phyloP scores from a whole-genome alignment of 768 basidiomycete species.

The Pluteus cervinus region DNA sequence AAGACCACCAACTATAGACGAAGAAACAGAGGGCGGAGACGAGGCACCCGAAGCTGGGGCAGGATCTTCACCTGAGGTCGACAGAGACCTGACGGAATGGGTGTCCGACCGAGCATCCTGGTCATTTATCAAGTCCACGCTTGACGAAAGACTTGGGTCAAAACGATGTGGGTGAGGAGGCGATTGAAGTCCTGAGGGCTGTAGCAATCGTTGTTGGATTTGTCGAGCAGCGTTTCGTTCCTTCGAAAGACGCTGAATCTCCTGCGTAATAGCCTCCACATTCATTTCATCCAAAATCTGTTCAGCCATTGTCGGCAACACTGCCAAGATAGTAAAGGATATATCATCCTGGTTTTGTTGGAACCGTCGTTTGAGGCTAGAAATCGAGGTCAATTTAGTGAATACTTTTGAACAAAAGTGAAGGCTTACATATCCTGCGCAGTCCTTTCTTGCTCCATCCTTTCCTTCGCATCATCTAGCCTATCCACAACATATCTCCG shows the following conservation, averaged over 20 bases:
- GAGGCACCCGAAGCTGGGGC: slow-evolving; percentile 13
- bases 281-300: slow-evolving; percentile 71
- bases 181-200: no score
- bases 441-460: slow-evolving; percentile 49
- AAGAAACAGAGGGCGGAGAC: slow-evolving; percentile 9
- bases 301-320: slow-evolving; percentile 59
- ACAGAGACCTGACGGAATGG: slow-evolving; percentile 26
- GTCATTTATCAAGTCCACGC: slow-evolving; percentile 35
- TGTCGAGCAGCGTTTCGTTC: slow-evolving; percentile 11
- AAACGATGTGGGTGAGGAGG: no score
- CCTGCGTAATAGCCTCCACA: slow-evolving; percentile 63
- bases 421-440: slow-evolving; percentile 65
- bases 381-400: slow-evolving; percentile 1
- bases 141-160: slow-evolving; percentile 17
- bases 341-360: slow-evolving; percentile 71
- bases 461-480: slow-evolving; percentile 61
- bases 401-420: background rate
- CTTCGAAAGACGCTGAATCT: slow-evolving; percentile 34
- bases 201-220: no score
- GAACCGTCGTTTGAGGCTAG: slow-evolving; percentile 68
- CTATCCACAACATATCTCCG: slow-evolving; percentile 55
- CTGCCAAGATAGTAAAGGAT: slow-evolving; percentile 68
- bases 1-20: no score
- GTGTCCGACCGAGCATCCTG: slow-evolving; percentile 30
- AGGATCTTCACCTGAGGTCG: no score